A percentile compares a stretch with the other conserved stretches of the same genome.
phyloP scores from a whole-genome alignment of 108 stramenopile genomes.

The Conticribra weissflogii region DNA sequence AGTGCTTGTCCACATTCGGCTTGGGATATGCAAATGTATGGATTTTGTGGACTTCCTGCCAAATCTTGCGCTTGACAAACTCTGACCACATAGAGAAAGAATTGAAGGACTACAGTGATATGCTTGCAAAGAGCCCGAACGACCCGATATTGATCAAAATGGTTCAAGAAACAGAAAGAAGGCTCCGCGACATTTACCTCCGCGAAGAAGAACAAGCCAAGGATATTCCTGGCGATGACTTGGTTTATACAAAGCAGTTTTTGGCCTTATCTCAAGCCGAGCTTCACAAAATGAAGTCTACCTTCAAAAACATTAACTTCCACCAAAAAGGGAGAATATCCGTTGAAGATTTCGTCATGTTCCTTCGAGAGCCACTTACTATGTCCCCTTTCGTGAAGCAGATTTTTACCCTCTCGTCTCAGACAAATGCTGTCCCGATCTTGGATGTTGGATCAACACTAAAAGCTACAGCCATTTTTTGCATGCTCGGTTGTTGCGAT shows the following conservation, averaged over 20 bases:
- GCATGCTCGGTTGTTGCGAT: slow-evolving; percentile 36
- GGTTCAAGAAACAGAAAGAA: slow-evolving; percentile 24
- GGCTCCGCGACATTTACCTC: slow-evolving; percentile 43
- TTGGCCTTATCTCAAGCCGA: slow-evolving; percentile 27
- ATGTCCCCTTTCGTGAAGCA: slow-evolving; percentile 34
- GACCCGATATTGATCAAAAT: slow-evolving; percentile 35
- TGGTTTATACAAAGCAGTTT: slow-evolving; percentile 47
- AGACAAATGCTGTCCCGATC: slow-evolving; percentile 16
- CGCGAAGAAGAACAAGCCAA: slow-evolving; percentile 39
- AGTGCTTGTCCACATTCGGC: slow-evolving; percentile 36
- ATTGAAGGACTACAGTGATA: slow-evolving; percentile 34
- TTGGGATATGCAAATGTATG: slow-evolving; percentile 42
- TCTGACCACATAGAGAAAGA: slow-evolving; percentile 39
- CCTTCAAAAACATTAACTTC: slow-evolving; percentile 25
- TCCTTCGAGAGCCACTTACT: slow-evolving; percentile 33
- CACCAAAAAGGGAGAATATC: slow-evolving; percentile 34
- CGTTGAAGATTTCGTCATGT: slow-evolving; percentile 33
- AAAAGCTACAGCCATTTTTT: slow-evolving; percentile 43
- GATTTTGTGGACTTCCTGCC: slow-evolving; percentile 35
- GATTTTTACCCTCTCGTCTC: slow-evolving; percentile 38
- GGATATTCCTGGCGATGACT: slow-evolving; percentile 37
- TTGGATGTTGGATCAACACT: slow-evolving; percentile 43
- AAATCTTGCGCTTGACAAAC: slow-evolving; percentile 31
- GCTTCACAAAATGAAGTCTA: slow-evolving; percentile 19
- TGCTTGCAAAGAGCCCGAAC: slow-evolving; percentile 34